These are phyloP conservation scores for Sporothrix curviconia DNA, from an alignment of 2,329 filamentous ascomycete species.

Conservation along the genomic window DNA sequence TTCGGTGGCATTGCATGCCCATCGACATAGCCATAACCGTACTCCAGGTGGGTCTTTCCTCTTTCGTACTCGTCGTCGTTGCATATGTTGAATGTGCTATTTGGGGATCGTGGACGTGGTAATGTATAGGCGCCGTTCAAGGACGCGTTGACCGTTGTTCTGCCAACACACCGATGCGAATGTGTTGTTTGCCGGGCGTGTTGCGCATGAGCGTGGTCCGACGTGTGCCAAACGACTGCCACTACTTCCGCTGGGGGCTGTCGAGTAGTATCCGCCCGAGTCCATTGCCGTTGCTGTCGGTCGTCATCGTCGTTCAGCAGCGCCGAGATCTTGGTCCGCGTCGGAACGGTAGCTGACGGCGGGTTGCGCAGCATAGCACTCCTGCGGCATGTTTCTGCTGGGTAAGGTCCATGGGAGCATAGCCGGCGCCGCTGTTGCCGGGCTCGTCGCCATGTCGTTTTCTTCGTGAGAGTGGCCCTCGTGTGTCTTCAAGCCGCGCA, in stretches of 20 bases:
- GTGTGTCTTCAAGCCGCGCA: no score
- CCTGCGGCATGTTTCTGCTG: no score
- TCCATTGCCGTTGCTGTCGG: neutral
- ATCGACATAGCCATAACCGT: neutral
- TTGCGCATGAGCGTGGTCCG: no score
- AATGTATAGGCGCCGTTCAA: neutral
- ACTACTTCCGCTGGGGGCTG: no score
- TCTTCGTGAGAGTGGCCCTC: no score
- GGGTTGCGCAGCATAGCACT: neutral
- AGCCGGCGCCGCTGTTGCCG: no score
- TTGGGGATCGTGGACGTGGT: neutral
- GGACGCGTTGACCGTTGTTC: neutral
- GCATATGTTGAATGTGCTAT: neutral
- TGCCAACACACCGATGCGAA: slow-evolving; percentile 5
- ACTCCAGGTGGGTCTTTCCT: neutral
- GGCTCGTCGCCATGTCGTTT: no score
- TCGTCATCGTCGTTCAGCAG: slow-evolving; percentile 10
- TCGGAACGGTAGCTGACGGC: neutral
- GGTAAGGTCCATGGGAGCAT: no score
- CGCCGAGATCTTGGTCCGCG: slow-evolving; percentile 5
- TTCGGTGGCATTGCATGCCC: neutral
- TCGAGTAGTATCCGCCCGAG: neutral
- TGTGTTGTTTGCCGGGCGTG: neutral
- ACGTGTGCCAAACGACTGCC: no score
- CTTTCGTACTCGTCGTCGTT: slow-evolving; percentile 8